Base-by-base conservation (phyloP, 2,329 filamentous ascomycete genomes). In the Leptographium galeiforme region DNA sequence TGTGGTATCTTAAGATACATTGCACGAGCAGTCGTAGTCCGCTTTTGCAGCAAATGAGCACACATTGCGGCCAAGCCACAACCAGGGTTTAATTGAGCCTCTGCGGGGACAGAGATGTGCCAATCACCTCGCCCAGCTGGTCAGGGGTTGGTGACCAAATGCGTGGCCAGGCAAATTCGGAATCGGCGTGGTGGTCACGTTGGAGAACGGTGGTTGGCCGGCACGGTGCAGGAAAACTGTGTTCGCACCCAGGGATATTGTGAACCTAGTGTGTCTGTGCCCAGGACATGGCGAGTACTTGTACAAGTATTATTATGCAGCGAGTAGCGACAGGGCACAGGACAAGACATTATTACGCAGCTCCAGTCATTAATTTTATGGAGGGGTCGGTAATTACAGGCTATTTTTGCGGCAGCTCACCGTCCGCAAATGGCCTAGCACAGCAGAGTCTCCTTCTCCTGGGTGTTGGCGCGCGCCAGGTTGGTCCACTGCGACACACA, bases 71-170 rank as follows among this genome's bases (percentile, higher is more conserved):
- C 25, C 43, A 45, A n/a, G 43, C 25, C 43, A 45, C 43, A 45
- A n/a, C 48, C 18, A 14, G 48, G 48, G 48, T 49, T 49, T 49
- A 36, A 50, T 50, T 50, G 48, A 50, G 48, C 38, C 38, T 50
- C 48, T 50, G 25, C 38, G 38, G 30, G 48, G 38, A 25, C 48
- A 25, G 25, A 33, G 33, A 50, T 32, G 36, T 43, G 25, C 48
- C 48, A 50, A 50, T 50, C 25, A 34, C 34, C 48, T 49, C n/a
- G 48, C 8, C 6, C 38, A 16, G 19, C 25, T n/a, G 47, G 12
- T 34, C 47, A 49, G 47, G 47, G 44, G 47, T 18, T 12, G 38
- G 14, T 13, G 10, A 25, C 13, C 8, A n/a, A 6, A 25, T 6
- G 43, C 43, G 19, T 5, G 5, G 5, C 3, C 25, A 25, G 25